Evolutionary conservation across 768 basidiomycete genomes (phyloP), one percentile per base, ranked within the genome.

Genomic region (Hemileccinum rubropunctum): DNA sequence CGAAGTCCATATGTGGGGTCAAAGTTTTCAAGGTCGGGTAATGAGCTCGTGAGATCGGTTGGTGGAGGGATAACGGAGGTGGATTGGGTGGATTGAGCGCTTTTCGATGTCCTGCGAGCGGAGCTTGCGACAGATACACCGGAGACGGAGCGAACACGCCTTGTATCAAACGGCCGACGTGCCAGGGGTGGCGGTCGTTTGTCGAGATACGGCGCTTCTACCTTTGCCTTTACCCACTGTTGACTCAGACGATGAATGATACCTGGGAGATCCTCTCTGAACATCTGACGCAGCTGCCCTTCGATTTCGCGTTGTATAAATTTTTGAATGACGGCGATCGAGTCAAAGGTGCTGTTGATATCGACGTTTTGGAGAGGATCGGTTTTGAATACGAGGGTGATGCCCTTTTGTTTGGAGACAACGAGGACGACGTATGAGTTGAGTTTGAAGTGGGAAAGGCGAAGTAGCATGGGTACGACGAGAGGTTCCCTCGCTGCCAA

Each of bases 331-430:
- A 98, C 95, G 40, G 91, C 92, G 55, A 99, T 95, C 4, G 91
- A 93, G 70, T 99, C 97, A 62, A 99, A 99, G 3, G 95, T 98
- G 67, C 88, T 90, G 70, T 89, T 94, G 65, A 99, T 98, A 64
- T 98, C 91, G 46, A 99, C 94, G 57, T 92, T 91, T 71, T 99
- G 94, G 34, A 99, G 79, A 2, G 97, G 97, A 70, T 99, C 97
- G 32, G 97, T 98, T 74, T 98, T 98, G 83, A 99, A 99, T 21
- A 98, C 97, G 46, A 99, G 83, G 1, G 97, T 98, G 65, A 98
- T 98, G 37, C 97, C 97, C 64, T 98, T 98, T 66, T 94, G 91
- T 58, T 91, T 90, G 21, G 95, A 98, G 50, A 99, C 91, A 60
- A 98, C 95, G 50, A 99, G 84, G 57, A 98, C 95, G 60, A 99